A percentile compares a stretch with the other conserved stretches of the same genome.
Evolutionary conservation across 352 stramenopile genomes (phyloP).

Genomic region (Globisporangium emineosum): DNA sequence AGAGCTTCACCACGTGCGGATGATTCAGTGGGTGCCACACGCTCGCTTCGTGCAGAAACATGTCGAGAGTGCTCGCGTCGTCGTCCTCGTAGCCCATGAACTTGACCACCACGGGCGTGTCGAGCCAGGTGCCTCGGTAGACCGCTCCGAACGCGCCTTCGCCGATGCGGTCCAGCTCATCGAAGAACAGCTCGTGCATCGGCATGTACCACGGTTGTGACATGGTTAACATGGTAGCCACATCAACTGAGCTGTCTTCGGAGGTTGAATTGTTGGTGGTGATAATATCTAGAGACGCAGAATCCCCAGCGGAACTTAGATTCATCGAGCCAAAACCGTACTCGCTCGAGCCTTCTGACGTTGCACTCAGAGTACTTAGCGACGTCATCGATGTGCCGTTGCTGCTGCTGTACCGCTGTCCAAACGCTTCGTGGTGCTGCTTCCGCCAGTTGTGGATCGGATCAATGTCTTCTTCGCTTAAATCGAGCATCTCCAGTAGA

Average conservation of each 20-base stretch:
- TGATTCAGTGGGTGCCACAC: slow-evolving; percentile 36
- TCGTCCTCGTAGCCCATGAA: slow-evolving; percentile 17
- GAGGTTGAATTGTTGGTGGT: not conserved
- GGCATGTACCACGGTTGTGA: slow-evolving; percentile 3
- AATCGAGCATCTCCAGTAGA: not conserved
- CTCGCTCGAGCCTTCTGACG: not conserved
- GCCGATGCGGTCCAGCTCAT: slow-evolving; percentile 7
- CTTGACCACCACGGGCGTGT: slow-evolving; percentile 14
- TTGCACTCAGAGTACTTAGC: not conserved
- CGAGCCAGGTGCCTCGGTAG: slow-evolving; percentile 9
- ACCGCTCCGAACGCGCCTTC: slow-evolving; percentile 9
- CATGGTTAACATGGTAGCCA: not conserved
- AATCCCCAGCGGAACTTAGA: not conserved
- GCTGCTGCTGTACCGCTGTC: not conserved
- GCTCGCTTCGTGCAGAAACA: slow-evolving; percentile 28
- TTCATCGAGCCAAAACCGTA: not conserved
- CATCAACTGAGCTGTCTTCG: not conserved
- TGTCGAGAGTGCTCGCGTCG: not conserved
- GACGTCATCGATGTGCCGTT: not conserved
- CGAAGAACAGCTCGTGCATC: slow-evolving; percentile 8
- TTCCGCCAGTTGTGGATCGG: slow-evolving; percentile 10
- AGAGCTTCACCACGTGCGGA: slow-evolving; percentile 37
- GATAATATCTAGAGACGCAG: not conserved
- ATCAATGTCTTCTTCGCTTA: not conserved
- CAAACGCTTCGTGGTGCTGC: not conserved